Evolutionary conservation across 495 filamentous ascomycete species (phyloP).

Genomic region (Lophium mytilinum): DNA sequence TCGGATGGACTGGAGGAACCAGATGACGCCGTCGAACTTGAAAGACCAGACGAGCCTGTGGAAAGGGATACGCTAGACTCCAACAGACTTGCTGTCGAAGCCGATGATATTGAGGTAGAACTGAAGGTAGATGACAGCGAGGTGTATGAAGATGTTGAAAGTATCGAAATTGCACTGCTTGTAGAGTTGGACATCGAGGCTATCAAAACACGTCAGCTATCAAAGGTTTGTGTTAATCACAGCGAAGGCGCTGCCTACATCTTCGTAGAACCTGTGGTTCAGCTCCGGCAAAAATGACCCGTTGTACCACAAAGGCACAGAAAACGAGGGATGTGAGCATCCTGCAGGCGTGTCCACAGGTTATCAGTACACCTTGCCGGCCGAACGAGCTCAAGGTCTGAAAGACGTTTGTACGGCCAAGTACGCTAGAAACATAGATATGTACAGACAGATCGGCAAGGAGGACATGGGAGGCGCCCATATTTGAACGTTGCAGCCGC

Average conservation of each 20-base stretch:
- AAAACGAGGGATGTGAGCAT: not conserved
- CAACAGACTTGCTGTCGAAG: not conserved
- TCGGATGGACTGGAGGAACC: not conserved
- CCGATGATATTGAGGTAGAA: not conserved
- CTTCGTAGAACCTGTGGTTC: not conserved
- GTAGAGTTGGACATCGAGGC: no score
- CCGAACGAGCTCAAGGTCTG: not conserved
- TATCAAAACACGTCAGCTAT: no score
- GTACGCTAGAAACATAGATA: no score
- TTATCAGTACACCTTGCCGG: not conserved
- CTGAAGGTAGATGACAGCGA: not conserved
- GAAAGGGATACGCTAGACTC: not conserved
- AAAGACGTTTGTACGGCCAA: not conserved
- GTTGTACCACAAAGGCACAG: not conserved
- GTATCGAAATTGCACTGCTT: no score
- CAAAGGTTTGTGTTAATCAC: no score
- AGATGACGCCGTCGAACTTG: not conserved
- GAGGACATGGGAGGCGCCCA: not conserved
- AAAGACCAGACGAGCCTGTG: not conserved
- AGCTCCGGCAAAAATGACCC: not conserved
- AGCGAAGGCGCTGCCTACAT: not conserved
- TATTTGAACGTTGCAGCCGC: constrained; percentile 3
- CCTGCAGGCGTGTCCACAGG: not conserved
- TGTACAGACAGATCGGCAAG: not conserved
- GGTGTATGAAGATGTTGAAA: no score